Base-by-base conservation (phyloP, 2,329 filamentous ascomycete genomes). In the Alternaria sp. region DNA sequence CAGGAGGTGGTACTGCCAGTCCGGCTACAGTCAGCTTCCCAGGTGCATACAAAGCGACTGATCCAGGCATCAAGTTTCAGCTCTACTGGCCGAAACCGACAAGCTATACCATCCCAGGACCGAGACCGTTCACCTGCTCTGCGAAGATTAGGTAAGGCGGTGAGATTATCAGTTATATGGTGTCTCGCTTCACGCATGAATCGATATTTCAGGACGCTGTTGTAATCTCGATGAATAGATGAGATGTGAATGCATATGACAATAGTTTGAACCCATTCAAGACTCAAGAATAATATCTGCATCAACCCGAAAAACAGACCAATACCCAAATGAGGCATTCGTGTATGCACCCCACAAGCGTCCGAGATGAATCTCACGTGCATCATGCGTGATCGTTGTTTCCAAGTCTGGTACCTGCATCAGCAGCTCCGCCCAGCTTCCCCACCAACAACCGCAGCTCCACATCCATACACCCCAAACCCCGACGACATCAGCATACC, bases 91-190 rank as follows among this genome's bases (percentile, higher is more conserved):
- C 72, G 3, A 73, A 69, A 41, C 74, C 72, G 5, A 75, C 71
- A 51, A 71, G 74, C 5, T 85, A 86, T 62, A 81, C 71, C 3
- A 79, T 85, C 44, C 83, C 83, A 0, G 83, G 84, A 0, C 84
- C 83, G 16, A 39, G 62, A 12, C 57, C 54, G 3, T 84, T 85
- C 64, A 79, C 71, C 16, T 86, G 84, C 70, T 58, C 46, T 38
- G 46, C 46, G 8, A 49, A 49, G 46, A 49, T 49, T 3, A 49
- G n/a, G 44, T 48, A 24, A 51, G n/a, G 7, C 3, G 0, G 24
- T 16, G 16, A n/a, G 46, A 16, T 5, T 16, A 9, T 7, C 4
- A 9, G 18, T 32, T 1, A 5, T 18, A 32, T 26, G 2, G 6
- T 22, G 11, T 22, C 3, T 41, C 5, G 5, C 9, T 6, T 24